Evolutionary conservation across 2,329 filamentous ascomycete genomes (phyloP), one percentile per base, ranked within the genome.

Genomic region (Fusarium brachygibbosum): DNA sequence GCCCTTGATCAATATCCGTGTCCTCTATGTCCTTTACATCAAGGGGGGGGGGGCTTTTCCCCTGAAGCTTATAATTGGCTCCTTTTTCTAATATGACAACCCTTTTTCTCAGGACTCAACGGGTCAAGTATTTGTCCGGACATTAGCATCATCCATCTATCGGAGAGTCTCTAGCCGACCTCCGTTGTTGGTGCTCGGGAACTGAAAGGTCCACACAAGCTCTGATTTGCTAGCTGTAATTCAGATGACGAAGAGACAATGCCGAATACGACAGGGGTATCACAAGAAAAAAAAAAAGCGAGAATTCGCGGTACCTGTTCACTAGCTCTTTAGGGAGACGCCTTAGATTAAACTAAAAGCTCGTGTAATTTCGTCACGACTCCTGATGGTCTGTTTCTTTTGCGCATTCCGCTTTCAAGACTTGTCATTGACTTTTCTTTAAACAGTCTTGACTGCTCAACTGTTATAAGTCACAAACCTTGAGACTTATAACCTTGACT

Each of bases 301-400:
- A 23, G n/a, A 21, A 19, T 38, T 35, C 23, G 23, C 35, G 35
- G n/a, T 38, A 38, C n/a, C 35, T 38, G 19, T 14, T 17, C 16
- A 54, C 53, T 41, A 59, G 46, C 50, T 49, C 70, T 75, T 64
- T 45, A 45, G 42, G 42, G 42, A n/a, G 42, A 56, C 49, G 37
- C 9, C 40, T 51, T 28, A 65, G 52, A 52, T 63, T 57, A 59
- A 52, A 42, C 61, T 37, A 56, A 41, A 35, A 31, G 28, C 29
- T 69, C 66, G 73, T 72, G 76, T 35, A 52, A 60, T 57, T 59
- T 64, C 58, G 58, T 55, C 45, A 68, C 31, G 63, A 67, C 48
- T 38, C 45, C 46, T 37, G 21, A 10, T 37, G 21, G 32, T 9
- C 37, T 16, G 57, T 28, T 16, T 42, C 38, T 28, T 38, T 45